Base-by-base conservation (phyloP, 1,139 yeast genomes). In the Lodderomyces theae region DNA sequence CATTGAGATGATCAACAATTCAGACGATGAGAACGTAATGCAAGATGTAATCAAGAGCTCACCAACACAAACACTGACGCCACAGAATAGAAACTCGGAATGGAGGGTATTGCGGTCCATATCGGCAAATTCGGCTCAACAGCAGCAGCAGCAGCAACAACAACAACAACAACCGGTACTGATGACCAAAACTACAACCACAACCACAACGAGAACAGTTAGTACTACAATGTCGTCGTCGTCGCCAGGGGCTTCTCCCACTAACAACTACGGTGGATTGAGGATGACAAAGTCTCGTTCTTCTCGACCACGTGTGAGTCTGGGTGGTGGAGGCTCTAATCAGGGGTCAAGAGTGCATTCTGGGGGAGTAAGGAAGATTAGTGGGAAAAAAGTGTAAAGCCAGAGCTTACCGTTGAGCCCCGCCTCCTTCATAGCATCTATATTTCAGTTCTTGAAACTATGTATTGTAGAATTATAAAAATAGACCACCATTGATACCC, bases 151-250 rank as follows among this genome's bases (percentile, higher is more conserved):
- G 72, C 77, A 2, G 63, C 77, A 1, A 70, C 77, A 0, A 73
- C 78, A 1, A 73, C 77, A 2, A 72, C 75, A 28, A 73, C 78
- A 67, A 45, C 72, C 71, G 7, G 62, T 66, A 25, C 72, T 24
- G 45, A 59, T 69, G 42, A 70, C 74, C n/a, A 75, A 69, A 48
- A 72, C 77, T 1, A 64, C 77, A 1, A 70, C 77, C 0, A 73
- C 78, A 1, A 73, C 77, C 2, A 72, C 75, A 28, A 73, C 78
- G 8, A 59, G 77, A 37, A 72, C 77, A 1, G 66, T 66, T 13
- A 71, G 74, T 52, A 68, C 72, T 12, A 64, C 75, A 4, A 58
- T 74, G 37, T 66, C 75, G 9, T 72, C 78, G 5, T 68, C 78
- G 3, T 19, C 35, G 5, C 28, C 28, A 36, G 52, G 62, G 3